Conservation (phyloP, 495 filamentous ascomycete species). For the Venustampulla echinocandica region DNA sequence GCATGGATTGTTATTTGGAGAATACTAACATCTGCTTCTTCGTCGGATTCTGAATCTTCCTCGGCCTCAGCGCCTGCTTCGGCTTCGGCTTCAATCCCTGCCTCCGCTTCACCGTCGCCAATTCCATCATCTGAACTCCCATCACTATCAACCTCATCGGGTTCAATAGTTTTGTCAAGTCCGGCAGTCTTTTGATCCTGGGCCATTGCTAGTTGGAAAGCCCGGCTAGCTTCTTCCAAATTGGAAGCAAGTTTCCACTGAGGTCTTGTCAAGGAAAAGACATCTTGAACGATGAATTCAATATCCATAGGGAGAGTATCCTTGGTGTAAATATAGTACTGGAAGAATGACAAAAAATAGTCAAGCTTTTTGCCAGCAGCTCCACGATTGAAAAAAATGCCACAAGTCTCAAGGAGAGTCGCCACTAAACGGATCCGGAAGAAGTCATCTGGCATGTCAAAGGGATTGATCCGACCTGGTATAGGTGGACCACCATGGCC, state of each 20-base stretch:
- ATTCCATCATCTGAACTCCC: conserved; percentile 55
- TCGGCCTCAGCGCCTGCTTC: conserved; percentile 39
- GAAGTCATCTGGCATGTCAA: conserved; percentile 90
- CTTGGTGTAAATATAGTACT: conserved; percentile 93
- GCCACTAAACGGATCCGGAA: conserved; percentile 89
- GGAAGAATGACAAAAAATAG: conserved; percentile 95
- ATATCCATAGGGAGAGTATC: conserved; percentile 91
- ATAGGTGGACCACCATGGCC: conserved; percentile 78
- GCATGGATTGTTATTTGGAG: background rate
- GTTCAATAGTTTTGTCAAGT: conserved; percentile 53
- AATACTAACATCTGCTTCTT: conserved; percentile 18
- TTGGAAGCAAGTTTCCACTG: conserved; percentile 83
- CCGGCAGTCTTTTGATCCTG: conserved; percentile 79
- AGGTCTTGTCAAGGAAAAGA: conserved; percentile 70
- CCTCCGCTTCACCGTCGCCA: conserved; percentile 47
- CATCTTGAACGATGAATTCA: conserved; percentile 94
- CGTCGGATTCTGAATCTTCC: conserved; percentile 40
- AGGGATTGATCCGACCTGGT: conserved; percentile 59
- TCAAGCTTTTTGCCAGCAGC: conserved; percentile 94
- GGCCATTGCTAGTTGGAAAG: conserved; percentile 78
- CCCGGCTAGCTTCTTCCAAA: conserved; percentile 71
- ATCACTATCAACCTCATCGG: conserved; percentile 59
- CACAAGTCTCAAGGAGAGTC: conserved; percentile 87
- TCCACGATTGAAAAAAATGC: conserved; percentile 91
- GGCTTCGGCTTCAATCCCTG: conserved; percentile 28